A percentile compares a stretch with the other conserved stretches of the same genome.
Evolutionary conservation across 208 protist genomes (phyloP).

Genomic region (Acanthamoeba sp.): DNA sequence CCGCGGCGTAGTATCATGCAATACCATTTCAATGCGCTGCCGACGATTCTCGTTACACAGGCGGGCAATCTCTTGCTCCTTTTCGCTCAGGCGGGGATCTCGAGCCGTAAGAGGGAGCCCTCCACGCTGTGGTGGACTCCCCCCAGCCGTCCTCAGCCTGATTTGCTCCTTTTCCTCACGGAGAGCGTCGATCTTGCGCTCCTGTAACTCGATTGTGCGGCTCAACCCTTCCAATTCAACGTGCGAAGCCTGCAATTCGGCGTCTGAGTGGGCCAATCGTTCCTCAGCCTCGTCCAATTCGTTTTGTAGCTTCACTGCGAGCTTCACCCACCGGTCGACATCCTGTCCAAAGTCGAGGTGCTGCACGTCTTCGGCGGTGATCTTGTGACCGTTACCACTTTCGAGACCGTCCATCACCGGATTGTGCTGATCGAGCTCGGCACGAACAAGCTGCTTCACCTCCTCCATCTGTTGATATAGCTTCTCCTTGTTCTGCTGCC

Average conservation of each 20-base stretch:
- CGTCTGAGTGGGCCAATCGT: not conserved
- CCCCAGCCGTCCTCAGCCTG: not conserved
- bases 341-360: not conserved
- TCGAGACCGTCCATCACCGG: not conserved
- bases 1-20: not conserved
- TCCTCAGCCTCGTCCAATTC: slow-evolving; percentile 4
- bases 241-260: not conserved
- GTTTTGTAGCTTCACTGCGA: not conserved
- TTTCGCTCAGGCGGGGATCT: not conserved
- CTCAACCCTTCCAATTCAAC: not conserved
- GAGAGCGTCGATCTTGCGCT: not conserved
- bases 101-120: not conserved
- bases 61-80: slow-evolving; percentile 28
- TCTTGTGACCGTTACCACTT: not conserved
- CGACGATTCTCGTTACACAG: not conserved
- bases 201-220: not conserved
- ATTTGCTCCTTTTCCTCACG: not conserved
- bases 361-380: not conserved
- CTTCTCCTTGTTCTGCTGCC: slow-evolving; percentile 16
- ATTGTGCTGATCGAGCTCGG: not conserved
- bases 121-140: not conserved
- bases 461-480: not conserved
- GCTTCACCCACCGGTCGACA: slow-evolving; percentile 20
- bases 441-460: not conserved
- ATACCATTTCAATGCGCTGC: slow-evolving; percentile 14